Base-by-base conservation (phyloP, 2,329 filamentous ascomycete species). In the Pseudonectria buxi region DNA sequence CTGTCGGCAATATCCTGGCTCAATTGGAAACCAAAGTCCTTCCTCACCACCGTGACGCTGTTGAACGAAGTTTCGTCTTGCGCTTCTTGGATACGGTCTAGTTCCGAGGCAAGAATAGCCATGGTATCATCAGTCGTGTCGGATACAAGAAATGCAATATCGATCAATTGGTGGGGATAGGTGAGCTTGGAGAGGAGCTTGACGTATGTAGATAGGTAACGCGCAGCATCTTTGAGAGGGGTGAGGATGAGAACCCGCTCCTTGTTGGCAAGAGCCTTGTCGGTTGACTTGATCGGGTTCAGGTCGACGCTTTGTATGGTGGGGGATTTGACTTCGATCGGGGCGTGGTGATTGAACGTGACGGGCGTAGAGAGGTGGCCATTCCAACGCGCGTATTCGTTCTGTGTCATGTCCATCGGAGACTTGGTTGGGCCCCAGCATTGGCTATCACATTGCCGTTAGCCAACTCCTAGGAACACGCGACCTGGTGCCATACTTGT, bases 391-490 rank as follows among this genome's bases (percentile, higher is more conserved):
- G 81, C 81, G 61, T 90, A 83, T 59, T 98, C 92, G 59, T 95
- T 95, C 37, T 83, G 69, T 28, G 84, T 78, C 87, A 98, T 95
- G 46, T 92, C 80, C 80, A 94, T 94, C 35, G 92, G 92, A n/a
- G 92, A 78, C 69, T 94, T 95, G 15, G 83, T 78, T 11, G 92
- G 90, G 10, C 92, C 92, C 76, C 88, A 96, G 70, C 92, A 98
- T 67, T 95, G 94, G 65, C 94, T 95, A 65, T 90, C 96, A 56
- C 44, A 44, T 26, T 28, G 24, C 29, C 34, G 46, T 49, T 33
- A 51, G 12, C 30, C 27, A 26, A 14, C 5, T 25, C 25, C 25
- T 25, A 22, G n/a, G 4, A 13, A 11, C 22, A n/a, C 30, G 6
- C 13, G 9, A 28, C 30, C 29, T 40, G 31, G 72, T 95, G 90